phyloP scores from a whole-genome alignment of 306 rosid genomes.

The Trifolium repens region DNA sequence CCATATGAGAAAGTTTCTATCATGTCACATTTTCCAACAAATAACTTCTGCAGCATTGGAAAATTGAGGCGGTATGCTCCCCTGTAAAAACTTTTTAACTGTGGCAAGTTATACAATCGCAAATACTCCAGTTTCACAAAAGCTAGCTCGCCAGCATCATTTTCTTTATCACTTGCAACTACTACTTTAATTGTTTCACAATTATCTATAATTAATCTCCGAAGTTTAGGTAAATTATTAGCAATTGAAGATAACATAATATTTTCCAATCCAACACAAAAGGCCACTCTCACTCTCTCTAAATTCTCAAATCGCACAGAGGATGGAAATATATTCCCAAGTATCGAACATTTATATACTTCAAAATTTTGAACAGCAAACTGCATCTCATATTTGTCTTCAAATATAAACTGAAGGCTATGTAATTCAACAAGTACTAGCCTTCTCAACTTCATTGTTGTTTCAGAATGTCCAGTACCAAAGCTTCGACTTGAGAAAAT shows the following conservation, averaged over 20 bases:
- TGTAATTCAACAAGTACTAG: background rate
- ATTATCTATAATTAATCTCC: fast-evolving
- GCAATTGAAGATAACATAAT: background rate
- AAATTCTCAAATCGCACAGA: background rate
- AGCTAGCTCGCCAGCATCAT: background rate
- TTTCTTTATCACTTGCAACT: background rate
- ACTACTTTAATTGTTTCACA: conserved; percentile 15
- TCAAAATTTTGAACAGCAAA: background rate
- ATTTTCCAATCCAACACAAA: conserved; percentile 1
- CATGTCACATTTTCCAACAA: background rate
- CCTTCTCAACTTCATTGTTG: background rate
- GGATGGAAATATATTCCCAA: background rate
- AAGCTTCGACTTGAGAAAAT: background rate
- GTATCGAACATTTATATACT: background rate
- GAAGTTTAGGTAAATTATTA: background rate
- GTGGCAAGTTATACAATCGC: background rate
- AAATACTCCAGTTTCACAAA: background rate
- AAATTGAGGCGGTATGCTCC: conserved; percentile 15
- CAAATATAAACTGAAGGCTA: background rate
- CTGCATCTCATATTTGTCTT: background rate
- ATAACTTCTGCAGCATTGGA: background rate
- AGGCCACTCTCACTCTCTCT: fast-evolving
- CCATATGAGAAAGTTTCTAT: conserved; percentile 3
- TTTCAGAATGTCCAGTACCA: background rate
- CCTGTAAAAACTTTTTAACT: background rate